Base-by-base conservation (phyloP, 225 moss, liverwort and hornwort species). In the Pleurozium schreberi region DNA sequence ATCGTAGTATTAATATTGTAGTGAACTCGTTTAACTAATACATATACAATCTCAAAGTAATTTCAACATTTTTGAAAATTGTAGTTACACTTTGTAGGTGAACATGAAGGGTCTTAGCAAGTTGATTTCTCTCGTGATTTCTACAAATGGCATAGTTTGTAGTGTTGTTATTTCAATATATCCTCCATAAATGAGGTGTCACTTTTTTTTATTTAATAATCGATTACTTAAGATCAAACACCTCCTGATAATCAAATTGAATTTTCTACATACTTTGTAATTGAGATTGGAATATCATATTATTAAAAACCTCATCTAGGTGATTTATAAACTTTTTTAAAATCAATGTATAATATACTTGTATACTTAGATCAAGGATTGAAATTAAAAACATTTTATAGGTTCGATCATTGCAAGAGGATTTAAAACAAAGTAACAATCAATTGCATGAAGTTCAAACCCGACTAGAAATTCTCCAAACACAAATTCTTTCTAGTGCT, bases 361-460 rank as follows among this genome's bases (percentile, higher is more conserved):
- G 5, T 43, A 58, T 45, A 50, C 34, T 50, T 55, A 40, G 34
- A 86, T 74, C 40, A 70, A 26, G 42, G 2, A 78, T 66, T 78
- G 47, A 76, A 53, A 53, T 87, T 78, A 50, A 73, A 80, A 71
- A 9, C 1, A 0, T 84, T 82, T 52, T 88, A 53, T 61, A 99
- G 99, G 90, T 97, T 86, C 92, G 68, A 11, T 88, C 95, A 28
- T 90, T 99, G 47, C 95, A 97, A 75, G 93, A 93, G 86, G 94
- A 91, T 89, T 88, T 99, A 31, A 94, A 92, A 87, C 92, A 92
- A 77, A 99, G 96, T 87, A 95, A 95, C 83, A 92, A 88, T 70
- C 96, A 96, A 92, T 88, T 99, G 75, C 93, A 93, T 63, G 97
- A 99, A 82, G 92, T 99, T 74, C 96, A 99, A 91, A 93, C 86